Base-by-base conservation (phyloP, 106 monocot genomes). In the Platanthera guangdongensis region DNA sequence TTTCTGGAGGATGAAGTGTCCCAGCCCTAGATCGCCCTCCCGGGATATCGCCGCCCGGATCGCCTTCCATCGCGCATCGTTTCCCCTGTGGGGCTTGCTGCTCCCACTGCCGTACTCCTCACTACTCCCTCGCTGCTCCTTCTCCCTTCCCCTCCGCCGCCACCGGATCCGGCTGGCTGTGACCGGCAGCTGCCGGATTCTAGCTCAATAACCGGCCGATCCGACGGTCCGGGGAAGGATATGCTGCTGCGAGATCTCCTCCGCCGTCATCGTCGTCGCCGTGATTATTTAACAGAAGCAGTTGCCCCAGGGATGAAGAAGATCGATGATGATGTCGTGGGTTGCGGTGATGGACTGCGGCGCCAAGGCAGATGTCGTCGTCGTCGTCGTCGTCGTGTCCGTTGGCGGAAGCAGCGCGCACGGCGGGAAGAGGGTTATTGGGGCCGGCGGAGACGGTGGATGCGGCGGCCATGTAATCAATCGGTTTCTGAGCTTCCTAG, bases 11-110 rank as follows among this genome's bases (percentile, higher is more conserved):
- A 72, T 72, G 76, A 82, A 82, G 53, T 82, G 70, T 18, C 45
- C 48, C 71, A 82, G 9, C 57, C 69, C 82, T 8, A 77, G 77
- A 5, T 45, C 72, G 8, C 82, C 82, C 9, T 77, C 48, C 15
- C 62, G 57, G 3, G 72, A 70, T 22, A 57, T 45, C 18, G 77
- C 72, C 3, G 52, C 77, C 12, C 72, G 77, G 25, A 82, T 82
- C 28, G 82, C 82, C 59, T 63, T 76, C 82, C 82, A 82, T 53
- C 72, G 71, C 45, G 82, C 77, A 47, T 82, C 82, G 49, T 82
- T 82, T 1, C 21, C 82, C 63, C 65, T 72, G 51, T 82, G 82
- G 48, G 82, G 82, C 71, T 82, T 82, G 62, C n/a, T 28, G 51
- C 28, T 22, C 13, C 30, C 22, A 7, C 57, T 25, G 54, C 65